These are phyloP conservation scores for Sechiopsis laciniata DNA, from an alignment of 306 rosid species.

Conservation along the genomic window DNA sequence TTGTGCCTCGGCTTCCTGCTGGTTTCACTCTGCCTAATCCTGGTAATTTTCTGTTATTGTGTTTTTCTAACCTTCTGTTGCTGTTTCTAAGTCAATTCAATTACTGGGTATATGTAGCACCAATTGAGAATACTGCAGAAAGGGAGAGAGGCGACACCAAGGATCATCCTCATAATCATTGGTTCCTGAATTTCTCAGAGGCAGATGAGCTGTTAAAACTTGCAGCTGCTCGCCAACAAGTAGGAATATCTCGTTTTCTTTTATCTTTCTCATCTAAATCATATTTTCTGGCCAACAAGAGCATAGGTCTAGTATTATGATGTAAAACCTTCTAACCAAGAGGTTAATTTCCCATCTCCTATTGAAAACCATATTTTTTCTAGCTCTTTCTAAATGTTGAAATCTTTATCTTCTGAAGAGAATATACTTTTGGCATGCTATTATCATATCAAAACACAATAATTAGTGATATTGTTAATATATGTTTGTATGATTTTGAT, in stretches of 20 bases:
- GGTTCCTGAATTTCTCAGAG: constrained; percentile 97
- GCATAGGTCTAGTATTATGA: no score
- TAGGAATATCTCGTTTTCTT: constrained; percentile 31
- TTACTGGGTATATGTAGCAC: constrained; percentile 36
- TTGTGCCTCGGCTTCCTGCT: constrained; percentile 75
- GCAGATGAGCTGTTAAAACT: constrained; percentile 94
- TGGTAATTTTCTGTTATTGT: constrained; percentile 35
- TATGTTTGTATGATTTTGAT: not conserved
- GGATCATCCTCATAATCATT: constrained; percentile 73
- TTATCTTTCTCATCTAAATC: not conserved
- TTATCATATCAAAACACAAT: not conserved
- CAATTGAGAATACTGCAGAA: constrained; percentile 41
- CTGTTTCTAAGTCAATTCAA: constrained; percentile 18
- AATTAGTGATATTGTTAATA: not conserved
- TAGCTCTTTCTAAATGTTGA: not conserved
- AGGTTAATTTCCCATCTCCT: no score
- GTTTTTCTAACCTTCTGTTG: constrained; percentile 1
- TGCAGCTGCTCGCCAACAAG: constrained; percentile 96
- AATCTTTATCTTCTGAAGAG: not conserved
- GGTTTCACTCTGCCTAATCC: constrained; percentile 70
- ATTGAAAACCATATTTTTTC: no score
- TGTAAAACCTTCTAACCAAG: no score
- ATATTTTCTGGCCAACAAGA: not conserved
- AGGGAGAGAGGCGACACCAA: constrained; percentile 68
- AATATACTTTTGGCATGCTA: not conserved